Conservation (phyloP, 371 early-diverging fungal species). For the Circinella umbellata region DNA sequence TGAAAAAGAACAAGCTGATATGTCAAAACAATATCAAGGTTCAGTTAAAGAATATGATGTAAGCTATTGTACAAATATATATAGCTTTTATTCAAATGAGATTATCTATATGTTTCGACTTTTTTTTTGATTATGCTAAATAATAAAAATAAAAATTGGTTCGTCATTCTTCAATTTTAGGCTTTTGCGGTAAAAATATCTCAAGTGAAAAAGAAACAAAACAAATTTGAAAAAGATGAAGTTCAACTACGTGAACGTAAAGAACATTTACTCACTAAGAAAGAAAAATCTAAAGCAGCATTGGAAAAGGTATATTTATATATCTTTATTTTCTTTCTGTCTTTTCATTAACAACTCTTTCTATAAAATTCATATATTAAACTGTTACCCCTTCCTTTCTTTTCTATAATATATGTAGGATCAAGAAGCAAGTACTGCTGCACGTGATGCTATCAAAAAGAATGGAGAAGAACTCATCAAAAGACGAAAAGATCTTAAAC, state of each 20-base stretch:
- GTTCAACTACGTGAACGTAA: slow-evolving; percentile 79
- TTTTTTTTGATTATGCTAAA: too few species aligned
- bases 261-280: slow-evolving; percentile 76
- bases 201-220: slow-evolving; percentile 62
- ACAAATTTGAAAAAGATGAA: slow-evolving; percentile 80
- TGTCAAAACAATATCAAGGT: slow-evolving; percentile 60
- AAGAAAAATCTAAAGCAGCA: slow-evolving; percentile 69
- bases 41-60: slow-evolving; percentile 70
- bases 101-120: too few species aligned
- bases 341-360: too few species aligned
- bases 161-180: slow-evolving; percentile 24
- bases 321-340: too few species aligned
- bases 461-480: slow-evolving; percentile 59
- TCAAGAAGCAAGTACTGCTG: slow-evolving; percentile 47
- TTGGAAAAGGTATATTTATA: slow-evolving; percentile 56
- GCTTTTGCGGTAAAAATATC: slow-evolving; percentile 59
- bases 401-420: slow-evolving; percentile 38
- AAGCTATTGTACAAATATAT: slow-evolving; percentile 5
- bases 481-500: slow-evolving; percentile 59
- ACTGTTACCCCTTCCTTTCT: too few species aligned
- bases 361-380: too few species aligned
- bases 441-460: slow-evolving; percentile 58
- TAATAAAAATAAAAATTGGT: too few species aligned
- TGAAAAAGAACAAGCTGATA: slow-evolving; percentile 59
- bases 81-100: too few species aligned